These are phyloP conservation scores for Talaromyces sp. DNA, from an alignment of 2,329 filamentous ascomycete genomes.

Conservation along the genomic window DNA sequence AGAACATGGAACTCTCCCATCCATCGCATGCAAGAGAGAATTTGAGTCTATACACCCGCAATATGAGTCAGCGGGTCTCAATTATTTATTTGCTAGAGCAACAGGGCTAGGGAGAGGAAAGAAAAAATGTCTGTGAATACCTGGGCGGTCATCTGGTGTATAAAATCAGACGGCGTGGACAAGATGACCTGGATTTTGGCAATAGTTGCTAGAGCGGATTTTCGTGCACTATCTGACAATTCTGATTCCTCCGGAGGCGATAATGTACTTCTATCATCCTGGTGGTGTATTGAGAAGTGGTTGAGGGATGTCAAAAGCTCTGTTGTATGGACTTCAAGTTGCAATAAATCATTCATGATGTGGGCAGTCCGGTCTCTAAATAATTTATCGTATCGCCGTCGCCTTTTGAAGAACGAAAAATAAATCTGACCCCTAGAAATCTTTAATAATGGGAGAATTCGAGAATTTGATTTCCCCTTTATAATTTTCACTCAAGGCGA, in stretches of 20 bases:
- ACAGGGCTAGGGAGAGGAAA: background rate
- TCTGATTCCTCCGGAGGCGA: background rate
- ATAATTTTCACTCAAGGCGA: background rate
- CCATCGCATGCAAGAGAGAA: conserved; percentile 44
- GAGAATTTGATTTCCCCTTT: background rate
- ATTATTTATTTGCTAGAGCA: background rate
- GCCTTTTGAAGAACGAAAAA: background rate
- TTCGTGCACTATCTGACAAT: background rate
- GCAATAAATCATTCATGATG: background rate
- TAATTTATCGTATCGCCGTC: background rate
- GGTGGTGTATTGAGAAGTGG: background rate
- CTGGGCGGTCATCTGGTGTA: conserved; percentile 24
- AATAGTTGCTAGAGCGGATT: conserved; percentile 4
- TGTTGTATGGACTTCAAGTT: background rate
- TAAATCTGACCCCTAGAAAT: background rate
- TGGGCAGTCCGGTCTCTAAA: background rate
- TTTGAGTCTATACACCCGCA: conserved; percentile 23
- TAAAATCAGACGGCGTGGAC: conserved; percentile 26
- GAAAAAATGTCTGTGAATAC: background rate
- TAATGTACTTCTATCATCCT: conserved; percentile 3
- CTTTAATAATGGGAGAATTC: background rate
- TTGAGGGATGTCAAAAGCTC: conserved; percentile 3
- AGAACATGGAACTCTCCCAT: conserved; percentile 46
- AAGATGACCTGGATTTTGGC: conserved; percentile 10
- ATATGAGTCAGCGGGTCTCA: background rate